Evolutionary conservation across 257 asterid genomes (phyloP).

Genomic region (Verbascum thapsus): DNA sequence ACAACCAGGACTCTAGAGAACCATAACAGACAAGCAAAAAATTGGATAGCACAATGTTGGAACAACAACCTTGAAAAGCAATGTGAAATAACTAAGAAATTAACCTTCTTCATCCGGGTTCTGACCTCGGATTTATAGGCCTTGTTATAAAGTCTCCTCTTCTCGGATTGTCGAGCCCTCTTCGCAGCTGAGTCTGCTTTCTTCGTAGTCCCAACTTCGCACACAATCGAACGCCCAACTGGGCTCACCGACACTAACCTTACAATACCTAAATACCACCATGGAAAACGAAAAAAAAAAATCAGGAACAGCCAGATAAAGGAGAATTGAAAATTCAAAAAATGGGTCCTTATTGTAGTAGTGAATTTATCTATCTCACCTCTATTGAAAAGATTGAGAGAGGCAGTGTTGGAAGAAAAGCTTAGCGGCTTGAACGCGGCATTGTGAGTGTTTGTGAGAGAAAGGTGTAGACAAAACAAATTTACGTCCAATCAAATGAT

Average conservation of each 20-base stretch:
- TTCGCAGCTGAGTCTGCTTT: slow-evolving; percentile 95
- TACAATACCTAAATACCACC: slow-evolving; percentile 16
- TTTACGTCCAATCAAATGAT: too few relatives aligned
- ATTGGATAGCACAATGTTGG: neutral
- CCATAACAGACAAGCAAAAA: neutral
- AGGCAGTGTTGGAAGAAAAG: slow-evolving; percentile 65
- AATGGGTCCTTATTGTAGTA: neutral
- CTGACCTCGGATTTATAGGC: slow-evolving; percentile 72
- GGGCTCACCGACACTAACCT: slow-evolving; percentile 46
- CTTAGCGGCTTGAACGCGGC: slow-evolving; percentile 61
- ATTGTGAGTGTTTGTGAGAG: slow-evolving; percentile 41
- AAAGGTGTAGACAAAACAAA: too few relatives aligned
- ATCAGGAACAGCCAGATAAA: slow-evolving; percentile 1
- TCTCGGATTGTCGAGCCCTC: slow-evolving; percentile 97
- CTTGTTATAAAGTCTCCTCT: slow-evolving; percentile 77
- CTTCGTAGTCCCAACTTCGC: slow-evolving; percentile 73
- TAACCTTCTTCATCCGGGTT: slow-evolving; percentile 93
- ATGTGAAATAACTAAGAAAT: neutral
- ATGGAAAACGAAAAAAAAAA: neutral
- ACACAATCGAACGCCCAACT: slow-evolving; percentile 56
- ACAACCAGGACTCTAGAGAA: too few relatives aligned
- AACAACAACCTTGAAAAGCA: neutral
- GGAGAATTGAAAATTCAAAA: neutral
- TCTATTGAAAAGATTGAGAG: slow-evolving; percentile 52
- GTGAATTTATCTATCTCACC: slow-evolving; percentile 39